Evolutionary conservation across 805 yeast genomes (phyloP).

Genomic region (Hanseniaspora taiwanica): DNA sequence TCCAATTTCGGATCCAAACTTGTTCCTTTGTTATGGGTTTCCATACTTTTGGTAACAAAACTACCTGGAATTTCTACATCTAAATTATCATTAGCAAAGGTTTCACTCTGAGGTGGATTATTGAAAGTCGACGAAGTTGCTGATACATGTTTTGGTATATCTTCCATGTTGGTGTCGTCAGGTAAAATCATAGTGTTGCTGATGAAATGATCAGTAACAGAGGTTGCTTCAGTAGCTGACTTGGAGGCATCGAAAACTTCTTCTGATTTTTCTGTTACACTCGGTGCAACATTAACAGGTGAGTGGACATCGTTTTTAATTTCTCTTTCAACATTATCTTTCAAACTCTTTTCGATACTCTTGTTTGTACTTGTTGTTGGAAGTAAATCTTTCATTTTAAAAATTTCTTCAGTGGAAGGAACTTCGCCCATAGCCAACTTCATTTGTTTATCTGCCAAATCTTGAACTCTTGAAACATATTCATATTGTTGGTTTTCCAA

Average conservation of each 20-base stretch:
- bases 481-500: slow-evolving; percentile 25
- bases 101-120: slow-evolving; percentile 70
- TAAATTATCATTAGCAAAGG: slow-evolving; percentile 7
- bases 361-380: slow-evolving; percentile 5
- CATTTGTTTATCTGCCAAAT: slow-evolving; percentile 27
- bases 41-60: too few relatives aligned
- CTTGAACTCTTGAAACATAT: slow-evolving; percentile 28
- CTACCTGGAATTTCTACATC: slow-evolving; percentile 3
- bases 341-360: too few relatives aligned
- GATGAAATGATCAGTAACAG: slow-evolving; percentile 19
- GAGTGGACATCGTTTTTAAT: slow-evolving; percentile 4
- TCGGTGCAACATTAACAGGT: slow-evolving; percentile 16
- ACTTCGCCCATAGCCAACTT: slow-evolving; percentile 21
- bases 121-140: slow-evolving; percentile 84
- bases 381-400: slow-evolving; percentile 5
- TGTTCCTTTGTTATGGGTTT: too few relatives aligned
- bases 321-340: neutral
- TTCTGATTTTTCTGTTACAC: slow-evolving; percentile 4
- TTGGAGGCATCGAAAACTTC: slow-evolving; percentile 15
- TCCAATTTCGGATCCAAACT: too few relatives aligned
- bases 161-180: slow-evolving; percentile 3
- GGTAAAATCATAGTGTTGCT: neutral
- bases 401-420: slow-evolving; percentile 17
- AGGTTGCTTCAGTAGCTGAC: slow-evolving; percentile 13
- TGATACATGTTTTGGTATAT: slow-evolving; percentile 50